A percentile compares a stretch with the other conserved stretches of the same genome.
phyloP scores from a whole-genome alignment of 345 rosid species.

The Eucalyptus shirleyi region DNA sequence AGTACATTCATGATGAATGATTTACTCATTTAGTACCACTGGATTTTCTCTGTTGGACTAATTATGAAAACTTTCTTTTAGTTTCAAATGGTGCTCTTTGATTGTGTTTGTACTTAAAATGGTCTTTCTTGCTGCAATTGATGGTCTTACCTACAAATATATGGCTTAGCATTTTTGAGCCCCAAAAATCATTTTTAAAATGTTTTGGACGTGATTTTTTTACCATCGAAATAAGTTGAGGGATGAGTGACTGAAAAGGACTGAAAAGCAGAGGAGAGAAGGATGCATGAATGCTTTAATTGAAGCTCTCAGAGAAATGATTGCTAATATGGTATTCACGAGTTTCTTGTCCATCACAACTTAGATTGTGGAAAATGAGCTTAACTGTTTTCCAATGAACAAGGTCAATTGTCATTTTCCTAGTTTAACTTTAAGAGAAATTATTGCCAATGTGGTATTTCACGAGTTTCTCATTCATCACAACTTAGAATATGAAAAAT shows the following conservation, averaged over 20 bases:
- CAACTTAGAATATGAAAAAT: neutral
- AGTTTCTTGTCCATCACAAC: neutral
- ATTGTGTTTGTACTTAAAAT: neutral
- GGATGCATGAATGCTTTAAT: neutral
- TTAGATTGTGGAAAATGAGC: neutral
- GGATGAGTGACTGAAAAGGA: neutral
- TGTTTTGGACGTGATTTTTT: neutral
- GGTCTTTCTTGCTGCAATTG: neutral
- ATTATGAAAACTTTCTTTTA: neutral
- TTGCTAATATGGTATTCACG: neutral
- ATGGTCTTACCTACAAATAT: neutral
- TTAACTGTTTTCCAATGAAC: neutral
- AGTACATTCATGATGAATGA: neutral
- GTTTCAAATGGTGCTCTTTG: neutral
- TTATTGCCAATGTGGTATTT: neutral
- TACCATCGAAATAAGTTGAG: neutral
- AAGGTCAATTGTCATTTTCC: neutral
- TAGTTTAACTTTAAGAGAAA: neutral
- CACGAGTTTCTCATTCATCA: neutral
- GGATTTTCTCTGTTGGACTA: neutral
- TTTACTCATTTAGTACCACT: neutral
- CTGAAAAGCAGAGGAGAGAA: neutral
- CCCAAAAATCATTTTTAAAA: neutral
- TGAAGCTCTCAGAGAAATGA: neutral
- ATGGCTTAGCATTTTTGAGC: neutral